phyloP scores from a whole-genome alignment of 495 filamentous ascomycete genomes.

The Xanthoparmelia taractica region DNA sequence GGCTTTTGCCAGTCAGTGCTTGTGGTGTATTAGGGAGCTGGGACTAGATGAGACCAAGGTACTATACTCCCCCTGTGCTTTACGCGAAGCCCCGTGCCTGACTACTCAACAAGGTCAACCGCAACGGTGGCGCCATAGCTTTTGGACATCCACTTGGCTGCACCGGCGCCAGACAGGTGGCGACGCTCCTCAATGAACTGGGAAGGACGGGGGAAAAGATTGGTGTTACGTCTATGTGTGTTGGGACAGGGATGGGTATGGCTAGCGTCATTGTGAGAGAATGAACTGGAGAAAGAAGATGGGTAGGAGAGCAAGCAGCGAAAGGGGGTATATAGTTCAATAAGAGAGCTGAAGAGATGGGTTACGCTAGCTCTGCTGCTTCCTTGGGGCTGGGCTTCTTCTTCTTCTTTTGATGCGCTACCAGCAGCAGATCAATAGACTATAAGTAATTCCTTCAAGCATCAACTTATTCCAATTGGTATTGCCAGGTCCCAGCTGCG shows the following conservation, averaged over 20 bases:
- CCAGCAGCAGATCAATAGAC: too few relatives aligned
- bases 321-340: too few relatives aligned
- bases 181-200: slow-evolving; percentile 83
- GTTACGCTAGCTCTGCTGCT: too few relatives aligned
- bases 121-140: slow-evolving; percentile 97
- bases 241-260: slow-evolving; percentile 94
- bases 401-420: too few relatives aligned
- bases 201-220: slow-evolving; percentile 71
- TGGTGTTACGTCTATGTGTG: slow-evolving; percentile 92
- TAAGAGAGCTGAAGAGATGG: too few relatives aligned
- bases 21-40: slow-evolving; percentile 89
- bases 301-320: neutral
- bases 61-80: neutral
- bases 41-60: slow-evolving; percentile 54
- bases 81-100: neutral
- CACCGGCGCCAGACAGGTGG: slow-evolving; percentile 89
- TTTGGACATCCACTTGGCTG: slow-evolving; percentile 87
- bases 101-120: slow-evolving; percentile 68
- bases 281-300: slow-evolving; percentile 34
- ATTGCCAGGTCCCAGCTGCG: too few relatives aligned
- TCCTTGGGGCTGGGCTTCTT: too few relatives aligned
- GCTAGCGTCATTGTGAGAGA: slow-evolving; percentile 90
- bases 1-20: slow-evolving; percentile 90
- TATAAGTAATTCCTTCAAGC: too few relatives aligned
- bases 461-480: too few relatives aligned